Evolutionary conservation across 805 yeast species (phyloP).

Genomic region (Saccharomycopsis capsularis): DNA sequence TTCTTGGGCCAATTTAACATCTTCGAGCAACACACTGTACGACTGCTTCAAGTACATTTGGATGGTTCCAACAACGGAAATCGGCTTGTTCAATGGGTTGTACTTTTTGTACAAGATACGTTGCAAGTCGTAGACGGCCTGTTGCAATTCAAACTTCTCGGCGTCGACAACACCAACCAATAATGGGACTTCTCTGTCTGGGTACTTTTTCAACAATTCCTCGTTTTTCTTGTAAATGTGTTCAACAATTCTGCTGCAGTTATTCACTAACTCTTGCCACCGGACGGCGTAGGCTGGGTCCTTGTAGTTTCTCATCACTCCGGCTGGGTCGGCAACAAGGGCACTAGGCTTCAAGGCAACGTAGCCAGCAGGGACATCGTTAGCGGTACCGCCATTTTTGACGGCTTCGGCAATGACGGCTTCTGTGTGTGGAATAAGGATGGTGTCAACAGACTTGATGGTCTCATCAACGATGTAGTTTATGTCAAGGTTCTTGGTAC

Average conservation of each 20-base stretch:
- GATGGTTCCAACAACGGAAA: conserved; percentile 80
- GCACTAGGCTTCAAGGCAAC: conserved; percentile 95
- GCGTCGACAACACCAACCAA: conserved; percentile 83
- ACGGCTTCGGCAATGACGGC: conserved; percentile 41
- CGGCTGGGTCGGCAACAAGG: conserved; percentile 67
- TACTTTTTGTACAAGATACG: conserved; percentile 68
- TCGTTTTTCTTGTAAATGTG: conserved; percentile 48
- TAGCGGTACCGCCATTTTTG: conserved; percentile 37
- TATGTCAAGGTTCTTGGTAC: conserved; percentile 54
- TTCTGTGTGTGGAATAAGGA: conserved; percentile 66
- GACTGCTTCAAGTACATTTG: conserved; percentile 86
- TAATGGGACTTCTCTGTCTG: conserved; percentile 63
- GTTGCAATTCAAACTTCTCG: conserved; percentile 81
- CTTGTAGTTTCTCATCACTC: conserved; percentile 55
- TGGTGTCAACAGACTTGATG: conserved; percentile 55
- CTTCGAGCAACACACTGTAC: conserved; percentile 50
- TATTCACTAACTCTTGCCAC: conserved; percentile 54
- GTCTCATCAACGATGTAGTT: conserved; percentile 56
- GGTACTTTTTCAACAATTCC: conserved; percentile 43
- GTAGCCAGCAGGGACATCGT: conserved; percentile 81
- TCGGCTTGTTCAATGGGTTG: conserved; percentile 52
- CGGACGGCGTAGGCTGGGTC: conserved; percentile 42
- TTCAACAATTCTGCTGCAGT: conserved; percentile 58
- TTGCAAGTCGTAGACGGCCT: conserved; percentile 87
- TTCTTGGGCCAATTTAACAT: conserved; percentile 56